These are phyloP conservation scores for Phyllostachys edulis DNA, from an alignment of 176 grass and related monocot genomes.

Conservation along the genomic window DNA sequence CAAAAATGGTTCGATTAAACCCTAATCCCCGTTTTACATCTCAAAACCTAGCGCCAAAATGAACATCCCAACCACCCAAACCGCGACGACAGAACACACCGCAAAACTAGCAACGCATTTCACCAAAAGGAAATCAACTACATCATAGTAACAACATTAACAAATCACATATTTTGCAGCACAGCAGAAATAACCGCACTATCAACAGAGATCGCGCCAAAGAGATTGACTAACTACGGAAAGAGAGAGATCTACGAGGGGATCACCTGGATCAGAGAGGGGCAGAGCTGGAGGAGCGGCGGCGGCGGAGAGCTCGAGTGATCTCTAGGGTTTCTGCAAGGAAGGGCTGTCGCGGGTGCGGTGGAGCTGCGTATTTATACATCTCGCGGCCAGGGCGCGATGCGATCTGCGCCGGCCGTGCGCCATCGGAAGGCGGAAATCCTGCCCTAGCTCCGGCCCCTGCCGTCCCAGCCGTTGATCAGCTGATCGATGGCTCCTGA, in stretches of 20 bases:
- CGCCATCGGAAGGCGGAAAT: neutral
- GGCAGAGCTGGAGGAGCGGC: neutral
- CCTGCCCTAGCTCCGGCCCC: neutral
- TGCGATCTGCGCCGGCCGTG: slow-evolving; percentile 25
- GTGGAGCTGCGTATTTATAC: neutral
- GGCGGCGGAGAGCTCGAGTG: slow-evolving; percentile 23
- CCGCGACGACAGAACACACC: neutral
- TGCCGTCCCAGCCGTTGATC: slow-evolving; percentile 16
- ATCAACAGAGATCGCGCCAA: neutral
- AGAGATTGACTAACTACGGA: neutral
- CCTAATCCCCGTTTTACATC: neutral
- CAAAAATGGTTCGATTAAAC: neutral
- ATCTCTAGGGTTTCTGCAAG: slow-evolving; percentile 31
- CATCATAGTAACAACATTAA: neutral
- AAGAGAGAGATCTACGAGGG: neutral
- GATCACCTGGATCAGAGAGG: slow-evolving; percentile 37
- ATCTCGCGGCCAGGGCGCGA: neutral
- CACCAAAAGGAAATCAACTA: neutral
- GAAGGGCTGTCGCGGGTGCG: neutral
- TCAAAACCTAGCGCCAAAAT: neutral
- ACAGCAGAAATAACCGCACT: neutral
- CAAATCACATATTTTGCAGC: neutral
- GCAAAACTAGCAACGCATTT: neutral
- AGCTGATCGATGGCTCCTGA: neutral
- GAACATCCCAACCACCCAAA: neutral